Evolutionary conservation across 768 basidiomycete genomes (phyloP).

Genomic region (Xerocomus potaroensis): DNA sequence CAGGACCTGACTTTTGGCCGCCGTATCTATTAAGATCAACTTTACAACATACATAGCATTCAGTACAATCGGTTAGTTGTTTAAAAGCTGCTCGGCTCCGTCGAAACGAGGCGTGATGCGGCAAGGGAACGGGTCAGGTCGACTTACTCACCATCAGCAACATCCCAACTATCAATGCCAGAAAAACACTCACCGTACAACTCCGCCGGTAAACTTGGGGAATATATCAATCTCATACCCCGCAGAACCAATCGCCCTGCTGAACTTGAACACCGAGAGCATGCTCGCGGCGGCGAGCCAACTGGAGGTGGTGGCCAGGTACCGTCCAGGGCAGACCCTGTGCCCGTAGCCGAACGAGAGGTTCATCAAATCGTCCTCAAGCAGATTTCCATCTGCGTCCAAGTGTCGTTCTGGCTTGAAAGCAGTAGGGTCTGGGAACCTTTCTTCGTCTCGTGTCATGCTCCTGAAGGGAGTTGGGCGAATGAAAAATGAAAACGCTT

Average conservation of each 20-base stretch:
- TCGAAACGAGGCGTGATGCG: slow-evolving; percentile 18
- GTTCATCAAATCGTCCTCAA: slow-evolving; percentile 18
- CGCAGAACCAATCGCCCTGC: slow-evolving; percentile 18
- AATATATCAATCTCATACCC: slow-evolving; percentile 22
- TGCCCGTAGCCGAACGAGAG: slow-evolving; percentile 34
- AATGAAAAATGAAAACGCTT: not conserved
- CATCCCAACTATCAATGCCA: not conserved
- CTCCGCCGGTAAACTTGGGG: slow-evolving; percentile 15
- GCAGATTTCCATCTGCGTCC: slow-evolving; percentile 15
- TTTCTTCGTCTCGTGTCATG: slow-evolving; percentile 22
- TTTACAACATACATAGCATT: too few species aligned
- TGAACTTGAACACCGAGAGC: slow-evolving; percentile 17
- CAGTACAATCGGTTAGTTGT: too few species aligned
- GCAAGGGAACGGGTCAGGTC: slow-evolving; percentile 15
- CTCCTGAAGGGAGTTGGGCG: slow-evolving; percentile 10
- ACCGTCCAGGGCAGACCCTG: slow-evolving; percentile 20
- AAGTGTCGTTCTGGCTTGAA: slow-evolving; percentile 35
- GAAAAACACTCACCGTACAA: slow-evolving; percentile 15
- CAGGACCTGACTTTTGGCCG: too few species aligned
- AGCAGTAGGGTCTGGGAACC: slow-evolving; percentile 24
- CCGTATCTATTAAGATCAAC: too few species aligned
- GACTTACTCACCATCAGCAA: slow-evolving; percentile 7
- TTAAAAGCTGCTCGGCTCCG: slow-evolving; percentile 14
- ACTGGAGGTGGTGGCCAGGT: slow-evolving; percentile 11
- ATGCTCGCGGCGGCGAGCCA: slow-evolving; percentile 22